phyloP scores from a whole-genome alignment of 306 rosid species.

The Dicorynia guianensis region DNA sequence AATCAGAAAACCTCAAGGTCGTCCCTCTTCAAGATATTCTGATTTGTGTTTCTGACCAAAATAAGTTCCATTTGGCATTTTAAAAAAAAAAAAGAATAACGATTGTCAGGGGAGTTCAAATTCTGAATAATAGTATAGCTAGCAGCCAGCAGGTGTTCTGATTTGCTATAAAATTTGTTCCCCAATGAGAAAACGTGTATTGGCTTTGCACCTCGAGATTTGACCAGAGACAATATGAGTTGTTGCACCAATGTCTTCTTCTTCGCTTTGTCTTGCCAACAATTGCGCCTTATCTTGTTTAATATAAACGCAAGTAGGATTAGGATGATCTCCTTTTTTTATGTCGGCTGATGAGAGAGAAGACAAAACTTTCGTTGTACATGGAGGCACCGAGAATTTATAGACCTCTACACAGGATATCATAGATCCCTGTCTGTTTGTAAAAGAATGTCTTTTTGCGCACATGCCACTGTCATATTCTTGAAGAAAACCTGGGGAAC shows the following conservation, averaged over 20 bases:
- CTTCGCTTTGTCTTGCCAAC: neutral
- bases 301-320: too few relatives aligned
- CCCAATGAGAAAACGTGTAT: constrained; percentile 10
- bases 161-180: neutral
- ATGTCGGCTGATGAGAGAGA: too few relatives aligned
- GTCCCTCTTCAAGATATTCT: constrained; percentile 72
- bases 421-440: too few relatives aligned
- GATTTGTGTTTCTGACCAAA: constrained; percentile 27
- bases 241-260: neutral
- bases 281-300: neutral
- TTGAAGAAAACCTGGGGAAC: too few relatives aligned
- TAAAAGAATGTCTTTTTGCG: too few relatives aligned
- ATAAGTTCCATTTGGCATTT: constrained; percentile 14
- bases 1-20: constrained; percentile 63
- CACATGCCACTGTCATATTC: too few relatives aligned
- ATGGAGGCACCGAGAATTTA: too few relatives aligned
- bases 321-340: too few relatives aligned
- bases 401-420: too few relatives aligned
- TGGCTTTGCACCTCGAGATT: constrained; percentile 21
- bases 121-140: constrained; percentile 5
- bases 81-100: neutral
- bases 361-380: too few relatives aligned
- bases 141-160: constrained; percentile 16
- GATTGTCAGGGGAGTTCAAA: too few relatives aligned
- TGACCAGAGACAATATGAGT: neutral